Evolutionary conservation across 331 rosid genomes (phyloP).

Genomic region (Malus hybrid): DNA sequence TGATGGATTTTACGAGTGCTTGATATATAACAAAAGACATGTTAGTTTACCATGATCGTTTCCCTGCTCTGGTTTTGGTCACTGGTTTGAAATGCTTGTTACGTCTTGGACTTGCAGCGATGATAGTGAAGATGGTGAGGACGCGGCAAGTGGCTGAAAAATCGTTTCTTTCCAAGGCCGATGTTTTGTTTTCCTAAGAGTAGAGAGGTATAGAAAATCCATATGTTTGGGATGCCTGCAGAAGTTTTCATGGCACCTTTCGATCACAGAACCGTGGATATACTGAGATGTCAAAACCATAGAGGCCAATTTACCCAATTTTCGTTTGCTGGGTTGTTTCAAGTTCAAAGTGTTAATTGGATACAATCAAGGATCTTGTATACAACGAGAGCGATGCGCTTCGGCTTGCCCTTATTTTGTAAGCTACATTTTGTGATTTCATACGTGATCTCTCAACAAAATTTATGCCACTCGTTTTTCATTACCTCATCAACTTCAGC

Average conservation of each 20-base stretch:
- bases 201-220: neutral
- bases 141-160: constrained; percentile 38
- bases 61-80: neutral
- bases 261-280: neutral
- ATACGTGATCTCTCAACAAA: too few relatives aligned
- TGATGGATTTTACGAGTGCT: neutral
- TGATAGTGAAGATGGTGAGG: constrained; percentile 75
- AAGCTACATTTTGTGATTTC: neutral
- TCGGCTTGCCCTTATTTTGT: neutral
- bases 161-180: neutral
- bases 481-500: too few relatives aligned
- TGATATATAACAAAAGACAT: neutral
- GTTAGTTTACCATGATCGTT: neutral
- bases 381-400: neutral
- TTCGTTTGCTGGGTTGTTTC: constrained; percentile 20
- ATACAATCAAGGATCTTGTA: constrained; percentile 2
- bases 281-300: neutral
- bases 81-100: neutral
- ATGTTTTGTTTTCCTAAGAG: neutral
- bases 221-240: neutral
- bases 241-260: neutral
- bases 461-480: too few relatives aligned
- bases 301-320: constrained; percentile 17
- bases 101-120: constrained; percentile 45
- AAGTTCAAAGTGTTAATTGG: neutral